Conservation (phyloP, 768 basidiomycete species). For the Lactifluus echinatus region DNA sequence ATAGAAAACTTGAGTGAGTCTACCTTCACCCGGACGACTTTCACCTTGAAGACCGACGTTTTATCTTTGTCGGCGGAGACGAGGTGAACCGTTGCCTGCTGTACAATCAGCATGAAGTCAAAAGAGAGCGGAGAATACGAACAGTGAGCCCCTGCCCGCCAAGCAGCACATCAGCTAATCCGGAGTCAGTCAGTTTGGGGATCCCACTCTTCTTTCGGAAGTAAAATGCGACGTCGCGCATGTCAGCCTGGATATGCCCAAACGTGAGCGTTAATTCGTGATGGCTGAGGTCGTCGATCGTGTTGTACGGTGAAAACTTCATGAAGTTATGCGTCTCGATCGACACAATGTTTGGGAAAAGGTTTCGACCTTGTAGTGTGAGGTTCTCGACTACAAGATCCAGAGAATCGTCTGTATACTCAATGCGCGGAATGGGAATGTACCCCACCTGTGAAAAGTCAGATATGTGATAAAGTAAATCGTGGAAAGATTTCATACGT, state of each 20-base stretch:
- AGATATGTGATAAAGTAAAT: background rate
- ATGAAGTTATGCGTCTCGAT: slow-evolving; percentile 75
- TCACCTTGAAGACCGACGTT: slow-evolving; percentile 64
- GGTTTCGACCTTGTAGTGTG: slow-evolving; percentile 76
- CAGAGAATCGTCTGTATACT: slow-evolving; percentile 80
- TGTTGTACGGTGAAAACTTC: slow-evolving; percentile 75
- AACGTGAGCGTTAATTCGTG: slow-evolving; percentile 73
- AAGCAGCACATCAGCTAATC: slow-evolving; percentile 77
- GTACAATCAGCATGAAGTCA: background rate
- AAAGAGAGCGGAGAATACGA: slow-evolving; percentile 20
- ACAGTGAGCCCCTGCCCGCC: slow-evolving; percentile 76
- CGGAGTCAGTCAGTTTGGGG: slow-evolving; percentile 71
- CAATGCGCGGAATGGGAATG: slow-evolving; percentile 86
- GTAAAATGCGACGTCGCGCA: slow-evolving; percentile 90
- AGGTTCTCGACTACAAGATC: slow-evolving; percentile 94
- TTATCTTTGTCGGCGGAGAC: slow-evolving; percentile 52
- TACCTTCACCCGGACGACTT: slow-evolving; percentile 69
- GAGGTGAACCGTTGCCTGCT: slow-evolving; percentile 51
- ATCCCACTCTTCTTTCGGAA: slow-evolving; percentile 81
- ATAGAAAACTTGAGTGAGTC: slow-evolving; percentile 85
- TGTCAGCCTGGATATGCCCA: slow-evolving; percentile 84
- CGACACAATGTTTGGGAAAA: slow-evolving; percentile 74
- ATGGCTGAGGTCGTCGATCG: slow-evolving; percentile 44
- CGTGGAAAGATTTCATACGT: slow-evolving; percentile 36
- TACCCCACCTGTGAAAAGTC: slow-evolving; percentile 48